Conservation (phyloP, 371 early-diverging fungal genomes). For the Mortierella sp. region DNA sequence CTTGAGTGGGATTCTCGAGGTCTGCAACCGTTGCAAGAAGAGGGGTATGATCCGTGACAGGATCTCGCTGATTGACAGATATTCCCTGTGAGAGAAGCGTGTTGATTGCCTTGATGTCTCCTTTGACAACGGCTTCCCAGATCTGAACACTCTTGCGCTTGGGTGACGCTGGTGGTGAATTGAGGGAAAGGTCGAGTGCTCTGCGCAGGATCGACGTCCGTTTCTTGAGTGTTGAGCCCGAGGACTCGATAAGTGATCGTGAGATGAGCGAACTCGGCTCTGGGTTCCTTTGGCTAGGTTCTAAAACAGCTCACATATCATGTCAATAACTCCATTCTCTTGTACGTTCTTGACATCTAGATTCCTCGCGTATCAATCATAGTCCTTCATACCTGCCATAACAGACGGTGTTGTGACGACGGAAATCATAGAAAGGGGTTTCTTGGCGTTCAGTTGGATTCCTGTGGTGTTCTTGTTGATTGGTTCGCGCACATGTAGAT, state of each 20-base stretch:
- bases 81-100: constrained; percentile 37
- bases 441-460: constrained; percentile 50
- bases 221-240: constrained; percentile 30
- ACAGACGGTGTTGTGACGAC: constrained; percentile 44
- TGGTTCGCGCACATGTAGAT: constrained; percentile 50
- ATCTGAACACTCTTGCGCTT: constrained; percentile 35
- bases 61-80: constrained; percentile 60
- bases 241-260: constrained; percentile 20
- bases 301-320: constrained; percentile 6
- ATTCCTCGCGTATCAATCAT: background rate
- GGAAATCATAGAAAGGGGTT: constrained; percentile 48
- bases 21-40: constrained; percentile 59
- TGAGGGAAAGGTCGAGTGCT: constrained; percentile 49
- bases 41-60: constrained; percentile 60
- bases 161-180: constrained; percentile 41
- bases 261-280: constrained; percentile 7
- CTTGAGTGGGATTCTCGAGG: constrained; percentile 46
- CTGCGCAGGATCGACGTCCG: constrained; percentile 41
- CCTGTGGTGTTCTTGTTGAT: constrained; percentile 46
- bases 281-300: constrained; percentile 14
- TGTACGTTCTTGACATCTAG: too few species aligned
- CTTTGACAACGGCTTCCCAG: constrained; percentile 47
- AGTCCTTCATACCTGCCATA: constrained; percentile 26
- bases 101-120: constrained; percentile 35
- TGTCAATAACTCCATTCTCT: too few species aligned